Conservation (phyloP, 768 basidiomycete genomes). For the Xerocomellus amylosporus region DNA sequence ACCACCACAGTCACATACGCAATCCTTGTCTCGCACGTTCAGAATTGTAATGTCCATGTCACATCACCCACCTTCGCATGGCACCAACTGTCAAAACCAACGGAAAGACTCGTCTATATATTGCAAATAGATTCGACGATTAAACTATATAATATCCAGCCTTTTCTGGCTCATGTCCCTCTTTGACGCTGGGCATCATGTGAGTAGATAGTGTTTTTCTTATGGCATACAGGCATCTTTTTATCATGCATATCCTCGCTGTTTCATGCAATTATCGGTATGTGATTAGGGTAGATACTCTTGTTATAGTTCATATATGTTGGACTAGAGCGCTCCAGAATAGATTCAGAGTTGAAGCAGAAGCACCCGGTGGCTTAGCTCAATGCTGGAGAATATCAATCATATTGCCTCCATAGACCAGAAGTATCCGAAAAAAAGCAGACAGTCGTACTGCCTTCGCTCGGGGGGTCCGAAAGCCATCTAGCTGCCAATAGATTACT, state of each 20-base stretch:
- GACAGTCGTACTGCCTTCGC: background rate
- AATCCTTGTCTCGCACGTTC: conserved; percentile 10
- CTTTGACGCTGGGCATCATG: conserved; percentile 10
- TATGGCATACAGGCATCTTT: conserved; percentile 11
- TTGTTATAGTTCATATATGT: conserved; percentile 26
- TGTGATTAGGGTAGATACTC: conserved; percentile 13
- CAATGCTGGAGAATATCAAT: background rate
- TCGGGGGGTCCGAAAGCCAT: background rate
- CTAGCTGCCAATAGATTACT: background rate
- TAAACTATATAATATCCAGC: conserved; percentile 26
- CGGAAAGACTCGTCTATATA: conserved; percentile 25
- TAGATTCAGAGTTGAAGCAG: conserved; percentile 5
- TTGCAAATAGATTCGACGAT: conserved; percentile 15
- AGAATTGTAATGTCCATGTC: conserved; percentile 7
- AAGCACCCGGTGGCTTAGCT: background rate
- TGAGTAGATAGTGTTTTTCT: conserved; percentile 17
- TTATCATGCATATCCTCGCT: conserved; percentile 1
- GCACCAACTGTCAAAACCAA: conserved; percentile 10
- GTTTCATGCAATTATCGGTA: conserved; percentile 8
- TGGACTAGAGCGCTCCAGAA: conserved; percentile 4
- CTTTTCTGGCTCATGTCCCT: conserved; percentile 11
- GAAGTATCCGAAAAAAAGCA: background rate
- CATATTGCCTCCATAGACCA: background rate
- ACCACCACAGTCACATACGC: background rate
- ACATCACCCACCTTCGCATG: conserved; percentile 7